Conservation (phyloP, 116 monocot genomes). For the Zostera marina region DNA sequence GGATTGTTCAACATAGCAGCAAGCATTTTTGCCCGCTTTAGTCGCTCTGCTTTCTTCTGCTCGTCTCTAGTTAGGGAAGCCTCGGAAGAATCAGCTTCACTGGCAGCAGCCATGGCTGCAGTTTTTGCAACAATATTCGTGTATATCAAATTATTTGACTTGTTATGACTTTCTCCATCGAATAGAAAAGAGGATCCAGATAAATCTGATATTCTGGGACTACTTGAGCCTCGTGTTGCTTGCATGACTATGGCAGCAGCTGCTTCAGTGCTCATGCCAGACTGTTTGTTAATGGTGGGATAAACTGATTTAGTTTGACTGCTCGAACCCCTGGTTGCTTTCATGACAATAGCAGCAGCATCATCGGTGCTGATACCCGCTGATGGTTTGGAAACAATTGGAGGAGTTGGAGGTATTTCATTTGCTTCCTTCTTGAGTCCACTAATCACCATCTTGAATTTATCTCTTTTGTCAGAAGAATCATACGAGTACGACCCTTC, state of each 20-base stretch:
- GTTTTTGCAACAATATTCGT: conserved; percentile 60
- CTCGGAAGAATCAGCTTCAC: conserved; percentile 67
- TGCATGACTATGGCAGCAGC: conserved; percentile 70
- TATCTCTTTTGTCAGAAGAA: conserved; percentile 32
- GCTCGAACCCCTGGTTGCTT: conserved; percentile 37
- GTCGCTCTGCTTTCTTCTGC: conserved; percentile 82
- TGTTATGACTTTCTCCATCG: background rate
- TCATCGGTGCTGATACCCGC: conserved; percentile 48
- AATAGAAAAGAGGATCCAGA: conserved; percentile 6
- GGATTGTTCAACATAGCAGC: conserved; percentile 56
- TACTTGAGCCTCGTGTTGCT: conserved; percentile 34
- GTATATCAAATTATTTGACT: conserved; percentile 27
- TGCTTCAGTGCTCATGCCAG: conserved; percentile 50
- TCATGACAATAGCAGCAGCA: conserved; percentile 68
- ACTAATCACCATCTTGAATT: conserved; percentile 71
- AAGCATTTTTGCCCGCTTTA: conserved; percentile 84
- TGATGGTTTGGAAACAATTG: conserved; percentile 13
- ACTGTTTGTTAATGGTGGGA: background rate
- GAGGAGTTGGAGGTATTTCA: conserved; percentile 14
- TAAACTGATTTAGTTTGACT: background rate
- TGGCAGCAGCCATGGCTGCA: conserved; percentile 39
- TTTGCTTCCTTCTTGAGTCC: conserved; percentile 33
- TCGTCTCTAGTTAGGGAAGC: conserved; percentile 54
- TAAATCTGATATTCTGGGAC: background rate
- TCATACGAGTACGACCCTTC: conserved; percentile 27